Evolutionary conservation across 2,329 filamentous ascomycete genomes (phyloP).

Genomic region (Niveomyces coronatus): DNA sequence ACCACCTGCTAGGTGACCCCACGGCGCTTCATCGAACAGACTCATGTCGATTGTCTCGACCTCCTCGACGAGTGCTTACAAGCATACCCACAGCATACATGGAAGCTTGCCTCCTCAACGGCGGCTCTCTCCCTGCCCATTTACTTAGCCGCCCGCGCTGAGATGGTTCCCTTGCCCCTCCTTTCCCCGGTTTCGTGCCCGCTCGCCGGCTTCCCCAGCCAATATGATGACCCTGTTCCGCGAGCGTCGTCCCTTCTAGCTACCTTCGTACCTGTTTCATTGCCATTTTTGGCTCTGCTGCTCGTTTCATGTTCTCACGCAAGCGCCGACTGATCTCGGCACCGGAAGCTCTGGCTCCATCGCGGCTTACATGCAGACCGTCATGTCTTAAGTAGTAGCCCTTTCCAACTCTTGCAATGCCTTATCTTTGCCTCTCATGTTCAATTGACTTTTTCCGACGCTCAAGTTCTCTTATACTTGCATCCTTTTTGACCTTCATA

Average conservation of each 20-base stretch:
- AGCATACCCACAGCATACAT: background rate
- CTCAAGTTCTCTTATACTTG: too few relatives aligned
- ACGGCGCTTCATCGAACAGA: slow-evolving; percentile 5
- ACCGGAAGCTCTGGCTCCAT: too few relatives aligned
- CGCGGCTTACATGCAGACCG: too few relatives aligned
- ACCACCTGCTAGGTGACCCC: background rate
- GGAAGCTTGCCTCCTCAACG: background rate
- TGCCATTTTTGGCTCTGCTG: slow-evolving; percentile 1
- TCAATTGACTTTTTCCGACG: background rate
- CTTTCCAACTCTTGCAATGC: too few relatives aligned
- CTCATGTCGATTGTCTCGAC: background rate
- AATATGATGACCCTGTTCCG: slow-evolving; percentile 1
- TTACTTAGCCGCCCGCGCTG: background rate
- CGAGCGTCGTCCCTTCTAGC: background rate
- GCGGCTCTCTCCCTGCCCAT: background rate
- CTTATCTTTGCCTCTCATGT: too few relatives aligned
- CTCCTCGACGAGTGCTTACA: background rate
- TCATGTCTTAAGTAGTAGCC: slow-evolving; percentile 9
- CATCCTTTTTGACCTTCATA: too few relatives aligned
- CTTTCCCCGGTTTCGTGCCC: background rate
- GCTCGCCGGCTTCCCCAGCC: background rate
- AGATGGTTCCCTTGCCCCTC: background rate
- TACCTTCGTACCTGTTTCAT: slow-evolving; percentile 6
- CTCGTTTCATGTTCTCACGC: too few relatives aligned
- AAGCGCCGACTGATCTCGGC: too few relatives aligned